Evolutionary conservation across 108 stramenopile species (phyloP).

Genomic region (Hondaea fermentalgiana): DNA sequence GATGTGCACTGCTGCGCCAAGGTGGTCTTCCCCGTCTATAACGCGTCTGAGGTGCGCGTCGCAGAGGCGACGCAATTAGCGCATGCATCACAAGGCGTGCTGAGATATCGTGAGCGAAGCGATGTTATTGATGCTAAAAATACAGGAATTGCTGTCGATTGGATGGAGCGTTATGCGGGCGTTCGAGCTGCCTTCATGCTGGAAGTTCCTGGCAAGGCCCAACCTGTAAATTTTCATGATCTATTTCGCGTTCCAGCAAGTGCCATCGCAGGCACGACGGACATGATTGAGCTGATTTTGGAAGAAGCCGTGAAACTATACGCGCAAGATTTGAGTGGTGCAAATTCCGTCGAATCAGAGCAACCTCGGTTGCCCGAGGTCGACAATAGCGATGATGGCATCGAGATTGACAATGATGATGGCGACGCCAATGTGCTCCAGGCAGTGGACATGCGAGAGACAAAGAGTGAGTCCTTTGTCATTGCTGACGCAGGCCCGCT

Average conservation of each 20-base stretch:
- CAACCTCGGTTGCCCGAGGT: too few relatives aligned
- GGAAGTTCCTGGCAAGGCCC: background rate
- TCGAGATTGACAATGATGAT: too few relatives aligned
- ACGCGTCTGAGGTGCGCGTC: background rate
- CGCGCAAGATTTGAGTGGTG: background rate
- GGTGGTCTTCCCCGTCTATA: background rate
- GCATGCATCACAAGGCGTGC: background rate
- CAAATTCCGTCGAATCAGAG: too few relatives aligned
- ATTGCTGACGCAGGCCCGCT: too few relatives aligned
- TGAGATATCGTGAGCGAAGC: background rate
- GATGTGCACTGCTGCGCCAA: constrained; percentile 1
- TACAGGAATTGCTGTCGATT: constrained; percentile 4
- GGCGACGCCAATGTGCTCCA: too few relatives aligned
- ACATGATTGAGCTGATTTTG: background rate
- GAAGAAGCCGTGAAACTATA: background rate
- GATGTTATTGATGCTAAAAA: background rate
- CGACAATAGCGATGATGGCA: too few relatives aligned
- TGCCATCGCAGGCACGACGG: background rate
- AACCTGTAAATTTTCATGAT: background rate
- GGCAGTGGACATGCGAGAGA: too few relatives aligned
- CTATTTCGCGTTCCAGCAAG: background rate
- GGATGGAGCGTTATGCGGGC: background rate
- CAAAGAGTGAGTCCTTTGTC: too few relatives aligned
- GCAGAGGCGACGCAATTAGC: background rate
- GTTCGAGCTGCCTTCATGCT: background rate